Percentiles rank a stretch among this genome's conserved stretches.
phyloP scores from a whole-genome alignment of 1,139 yeast genomes.

The Arxiozyma heterogenica region DNA sequence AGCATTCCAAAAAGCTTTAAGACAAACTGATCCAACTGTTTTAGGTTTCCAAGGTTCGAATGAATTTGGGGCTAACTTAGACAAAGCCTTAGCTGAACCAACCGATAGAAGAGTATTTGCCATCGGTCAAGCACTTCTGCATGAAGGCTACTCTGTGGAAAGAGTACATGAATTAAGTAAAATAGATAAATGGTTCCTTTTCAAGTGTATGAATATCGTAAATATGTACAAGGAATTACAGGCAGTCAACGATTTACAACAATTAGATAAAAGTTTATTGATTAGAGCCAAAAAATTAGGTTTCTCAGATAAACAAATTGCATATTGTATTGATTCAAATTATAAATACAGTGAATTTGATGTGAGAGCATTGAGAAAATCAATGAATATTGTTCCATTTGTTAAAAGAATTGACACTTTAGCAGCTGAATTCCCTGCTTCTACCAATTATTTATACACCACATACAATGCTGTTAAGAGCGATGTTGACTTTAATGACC shows the following conservation, averaged over 20 bases:
- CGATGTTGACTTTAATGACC: conserved; percentile 76
- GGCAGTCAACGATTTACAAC: conserved; percentile 45
- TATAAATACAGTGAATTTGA: conserved; percentile 89
- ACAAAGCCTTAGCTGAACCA: conserved; percentile 86
- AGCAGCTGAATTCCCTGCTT: conserved; percentile 98
- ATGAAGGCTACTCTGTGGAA: conserved; percentile 75
- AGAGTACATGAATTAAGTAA: conserved; percentile 86
- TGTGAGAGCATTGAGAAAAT: conserved; percentile 82
- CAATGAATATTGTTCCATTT: conserved; percentile 80
- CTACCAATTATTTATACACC: conserved; percentile 87
- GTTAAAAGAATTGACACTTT: conserved; percentile 98
- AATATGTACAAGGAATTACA: conserved; percentile 78
- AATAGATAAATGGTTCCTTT: conserved; percentile 93
- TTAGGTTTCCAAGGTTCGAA: conserved; percentile 90
- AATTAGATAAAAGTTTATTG: conserved; percentile 68
- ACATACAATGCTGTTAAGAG: conserved; percentile 90
- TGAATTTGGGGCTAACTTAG: conserved; percentile 91
- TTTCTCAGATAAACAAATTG: conserved; percentile 94
- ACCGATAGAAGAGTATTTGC: conserved; percentile 96
- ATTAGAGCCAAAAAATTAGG: conserved; percentile 96
- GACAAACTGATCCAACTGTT: conserved; percentile 92
- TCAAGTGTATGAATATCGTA: conserved; percentile 85
- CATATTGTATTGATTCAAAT: conserved; percentile 61
- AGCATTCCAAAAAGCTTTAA: conserved; percentile 94
- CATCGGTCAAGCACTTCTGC: conserved; percentile 81